Evolutionary conservation across 495 filamentous ascomycete genomes (phyloP), one percentile per base, ranked within the genome.

Genomic region (Xylaria venustula): DNA sequence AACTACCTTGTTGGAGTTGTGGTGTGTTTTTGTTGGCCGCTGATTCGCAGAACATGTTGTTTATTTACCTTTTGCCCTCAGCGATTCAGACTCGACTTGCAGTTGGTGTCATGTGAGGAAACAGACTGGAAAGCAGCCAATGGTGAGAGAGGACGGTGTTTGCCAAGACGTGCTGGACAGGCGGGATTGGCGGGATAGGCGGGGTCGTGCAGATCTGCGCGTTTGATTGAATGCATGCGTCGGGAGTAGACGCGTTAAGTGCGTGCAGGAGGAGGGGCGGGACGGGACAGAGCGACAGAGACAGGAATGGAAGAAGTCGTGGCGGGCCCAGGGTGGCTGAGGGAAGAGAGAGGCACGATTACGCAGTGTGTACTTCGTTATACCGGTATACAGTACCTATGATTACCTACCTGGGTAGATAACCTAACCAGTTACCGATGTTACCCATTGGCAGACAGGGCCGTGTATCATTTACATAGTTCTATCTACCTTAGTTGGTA

Each of bases 241-340:
- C 53, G 53, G 53, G 40, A 45, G 53, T n/a, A 34, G 54, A 60
- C 58, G 57, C 57, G 58, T 60, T 53, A 60, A 60, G 58, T 60
- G 58, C 58, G 37, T 60, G 58, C 49, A 60, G 58, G 40, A 47
- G 28, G 54, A 26, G 30, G 30, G 30, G 11, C 30, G 30, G 30
- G 30, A 34, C 30, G 30, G 30, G 30, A 34, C 30, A 11, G 30
- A 34, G 11, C 30, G 30, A n/a, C n/a, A n/a, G n/a, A n/a, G n/a
- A n/a, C n/a, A n/a, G n/a, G n/a, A n/a, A n/a, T n/a, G n/a, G n/a
- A n/a, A n/a, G n/a, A n/a, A n/a, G n/a, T n/a, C n/a, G n/a, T n/a
- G n/a, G 7, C 34, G 34, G 34, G 34, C 34, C 34, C 34, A n/a
- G n/a, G n/a, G n/a, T n/a, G n/a, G n/a, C n/a, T n/a, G n/a, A n/a